phyloP scores from a whole-genome alignment of 2,329 filamentous ascomycete species.

The Drechmeria coniospora region DNA sequence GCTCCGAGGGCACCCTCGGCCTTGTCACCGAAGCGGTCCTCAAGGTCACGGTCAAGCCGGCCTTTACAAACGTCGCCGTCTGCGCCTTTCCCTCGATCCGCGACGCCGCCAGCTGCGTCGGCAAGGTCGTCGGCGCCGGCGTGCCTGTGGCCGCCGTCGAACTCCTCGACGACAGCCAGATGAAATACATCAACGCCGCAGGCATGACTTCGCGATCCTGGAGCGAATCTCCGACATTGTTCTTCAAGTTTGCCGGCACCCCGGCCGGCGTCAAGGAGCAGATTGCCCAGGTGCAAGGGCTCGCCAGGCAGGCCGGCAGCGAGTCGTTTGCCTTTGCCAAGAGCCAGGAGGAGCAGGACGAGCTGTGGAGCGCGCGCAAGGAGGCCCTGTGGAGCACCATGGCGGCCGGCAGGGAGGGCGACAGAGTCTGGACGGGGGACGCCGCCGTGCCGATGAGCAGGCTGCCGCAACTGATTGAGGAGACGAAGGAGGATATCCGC shows the following conservation, averaged over 20 bases:
- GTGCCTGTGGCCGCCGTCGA: constrained; percentile 85
- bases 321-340: constrained; percentile 66
- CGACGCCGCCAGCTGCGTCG: constrained; percentile 63
- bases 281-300: constrained; percentile 46
- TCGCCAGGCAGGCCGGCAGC: constrained; percentile 46
- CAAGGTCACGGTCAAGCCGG: constrained; percentile 70
- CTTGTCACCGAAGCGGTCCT: constrained; percentile 83
- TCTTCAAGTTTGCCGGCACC: constrained; percentile 73
- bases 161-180: constrained; percentile 83
- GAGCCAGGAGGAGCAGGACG: constrained; percentile 51
- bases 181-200: constrained; percentile 52
- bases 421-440: constrained; percentile 73
- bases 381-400: constrained; percentile 72
- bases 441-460: constrained; percentile 69
- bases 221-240: constrained; percentile 60
- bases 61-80: constrained; percentile 68
- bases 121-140: constrained; percentile 62
- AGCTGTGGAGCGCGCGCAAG: constrained; percentile 74
- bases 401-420: constrained; percentile 46
- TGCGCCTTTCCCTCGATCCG: constrained; percentile 43
- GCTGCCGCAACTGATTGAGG: constrained; percentile 61
- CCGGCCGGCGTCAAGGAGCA: constrained; percentile 62
- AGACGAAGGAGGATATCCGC: constrained; percentile 37
- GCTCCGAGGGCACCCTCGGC: constrained; percentile 80
- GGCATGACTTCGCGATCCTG: constrained; percentile 51